Base-by-base conservation (phyloP, 208 protist species). In the Trypanosoma congolense region DNA sequence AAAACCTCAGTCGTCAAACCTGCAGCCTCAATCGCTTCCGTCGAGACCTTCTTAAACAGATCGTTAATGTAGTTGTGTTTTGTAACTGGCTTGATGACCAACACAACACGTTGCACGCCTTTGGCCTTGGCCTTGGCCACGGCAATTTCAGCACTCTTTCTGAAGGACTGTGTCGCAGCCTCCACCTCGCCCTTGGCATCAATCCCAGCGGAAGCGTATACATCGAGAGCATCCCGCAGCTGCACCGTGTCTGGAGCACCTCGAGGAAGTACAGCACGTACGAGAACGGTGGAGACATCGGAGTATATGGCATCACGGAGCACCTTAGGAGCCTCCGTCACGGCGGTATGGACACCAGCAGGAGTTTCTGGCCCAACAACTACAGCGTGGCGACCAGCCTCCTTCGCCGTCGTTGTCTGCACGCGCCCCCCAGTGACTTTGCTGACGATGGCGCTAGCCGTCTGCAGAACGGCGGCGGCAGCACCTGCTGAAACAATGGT, bases 161-260 rank as follows among this genome's bases (percentile, higher is more conserved):
- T 59, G 65, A 80, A 89, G 44, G 61, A 70, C 36, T 42, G 70
- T 40, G 31, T 63, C 6, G 83, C 86, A 25, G 56, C 33, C 61
- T 70, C 48, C 35, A 68, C 44, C 69, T 90, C 86, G 5, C 19
- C 67, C 26, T 73, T 57, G 51, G 62, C 60, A 30, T 70, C 67
- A 35, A 93, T 87, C 46, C 86, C 86, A 3, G 81, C 75, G 30
- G 73, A 63, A 21, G 73, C 65, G 51, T 76, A 87, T 2, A 88
- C 78, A 41, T 93, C 86, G 10, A 93, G n/a, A 9, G 71, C 53
- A 43, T 93, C 86, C 18, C 86, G 82, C 63, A 87, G 56, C 67
- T 80, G 80, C 53, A 93, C 65, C 26, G 49, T 63, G 25, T 76
- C 77, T 16, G 64, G 49, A 25, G 70, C 56, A 5, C 56, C 18